These are phyloP conservation scores for Leccinum longicurvipes DNA, from an alignment of 768 basidiomycete species.

Conservation along the genomic window DNA sequence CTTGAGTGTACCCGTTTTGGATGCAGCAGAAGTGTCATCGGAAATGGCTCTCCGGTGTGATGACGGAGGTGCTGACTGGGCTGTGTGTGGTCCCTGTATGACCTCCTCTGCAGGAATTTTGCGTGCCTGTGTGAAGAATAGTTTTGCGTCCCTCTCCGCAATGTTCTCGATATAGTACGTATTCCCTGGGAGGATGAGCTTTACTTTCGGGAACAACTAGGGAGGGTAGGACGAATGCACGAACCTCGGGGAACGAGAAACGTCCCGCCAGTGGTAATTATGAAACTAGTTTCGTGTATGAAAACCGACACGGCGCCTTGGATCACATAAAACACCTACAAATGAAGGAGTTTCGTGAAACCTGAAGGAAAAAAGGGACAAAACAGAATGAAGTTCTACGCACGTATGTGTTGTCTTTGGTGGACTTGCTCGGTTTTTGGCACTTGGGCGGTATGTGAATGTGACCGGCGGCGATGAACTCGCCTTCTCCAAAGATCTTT, in stretches of 20 bases:
- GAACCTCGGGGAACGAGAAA: conserved; percentile 89
- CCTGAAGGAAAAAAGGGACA: not conserved
- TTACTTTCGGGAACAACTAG: not conserved
- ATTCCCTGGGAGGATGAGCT: conserved; percentile 56
- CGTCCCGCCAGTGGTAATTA: conserved; percentile 79
- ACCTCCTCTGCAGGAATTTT: conserved; percentile 38
- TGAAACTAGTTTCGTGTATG: conserved; percentile 74
- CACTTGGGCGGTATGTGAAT: conserved; percentile 74
- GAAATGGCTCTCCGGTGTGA: conserved; percentile 29
- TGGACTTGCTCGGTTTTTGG: conserved; percentile 82
- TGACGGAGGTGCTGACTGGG: conserved; percentile 29
- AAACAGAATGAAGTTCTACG: conserved; percentile 27
- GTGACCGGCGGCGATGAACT: conserved; percentile 89
- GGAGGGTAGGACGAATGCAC: conserved; percentile 12
- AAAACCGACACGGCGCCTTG: conserved; percentile 87
- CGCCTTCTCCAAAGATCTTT: conserved; percentile 87
- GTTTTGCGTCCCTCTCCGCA: conserved; percentile 66
- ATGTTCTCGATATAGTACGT: conserved; percentile 90
- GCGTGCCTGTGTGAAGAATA: conserved; percentile 92
- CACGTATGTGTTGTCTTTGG: conserved; percentile 93
- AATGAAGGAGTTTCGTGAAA: not conserved
- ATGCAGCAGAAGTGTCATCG: conserved; percentile 15
- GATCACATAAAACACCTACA: conserved; percentile 73
- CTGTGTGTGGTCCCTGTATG: conserved; percentile 21
- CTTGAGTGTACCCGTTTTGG: conserved; percentile 18